These are phyloP conservation scores for Sarocladiaceae sp. DNA, from an alignment of 2,329 filamentous ascomycete species.

Conservation along the genomic window DNA sequence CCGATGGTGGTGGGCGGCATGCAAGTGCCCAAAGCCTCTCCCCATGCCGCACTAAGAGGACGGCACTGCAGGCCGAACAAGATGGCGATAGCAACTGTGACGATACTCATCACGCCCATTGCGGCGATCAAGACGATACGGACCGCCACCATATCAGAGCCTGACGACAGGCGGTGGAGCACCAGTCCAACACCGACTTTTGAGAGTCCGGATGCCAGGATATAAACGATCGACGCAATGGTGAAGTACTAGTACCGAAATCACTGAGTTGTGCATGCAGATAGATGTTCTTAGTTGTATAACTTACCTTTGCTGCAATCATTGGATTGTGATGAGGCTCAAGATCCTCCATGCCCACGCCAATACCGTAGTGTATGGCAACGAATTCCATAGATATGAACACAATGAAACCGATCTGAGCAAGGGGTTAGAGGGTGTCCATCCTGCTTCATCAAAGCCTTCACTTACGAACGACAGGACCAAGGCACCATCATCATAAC, in stretches of 20 bases:
- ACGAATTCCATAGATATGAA: conserved; percentile 6
- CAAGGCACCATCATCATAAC: not conserved
- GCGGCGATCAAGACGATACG: not conserved
- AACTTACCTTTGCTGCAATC: not conserved
- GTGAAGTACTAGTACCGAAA: conserved; percentile 1
- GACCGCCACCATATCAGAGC: not conserved
- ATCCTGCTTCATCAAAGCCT: not conserved
- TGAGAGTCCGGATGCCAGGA: not conserved
- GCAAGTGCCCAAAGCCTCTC: conserved; percentile 4
- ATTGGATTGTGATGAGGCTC: not conserved
- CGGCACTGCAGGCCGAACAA: conserved; percentile 6
- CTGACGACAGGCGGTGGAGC: conserved; percentile 1
- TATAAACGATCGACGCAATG: conserved; percentile 8
- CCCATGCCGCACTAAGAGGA: conserved; percentile 8
- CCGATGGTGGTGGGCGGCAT: conserved; percentile 5
- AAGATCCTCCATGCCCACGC: not conserved
- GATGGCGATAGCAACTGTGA: not conserved
- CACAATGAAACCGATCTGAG: conserved; percentile 2
- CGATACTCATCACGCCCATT: not conserved
- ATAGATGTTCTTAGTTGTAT: not conserved
- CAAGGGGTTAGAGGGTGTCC: not conserved
- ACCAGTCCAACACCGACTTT: conserved; percentile 5
- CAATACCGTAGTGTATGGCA: conserved; percentile 5
- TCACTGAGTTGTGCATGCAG: not conserved
- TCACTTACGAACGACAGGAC: not conserved